phyloP scores from a whole-genome alignment of 2,329 filamentous ascomycete genomes.

The Ascochyta viciae-villosae region DNA sequence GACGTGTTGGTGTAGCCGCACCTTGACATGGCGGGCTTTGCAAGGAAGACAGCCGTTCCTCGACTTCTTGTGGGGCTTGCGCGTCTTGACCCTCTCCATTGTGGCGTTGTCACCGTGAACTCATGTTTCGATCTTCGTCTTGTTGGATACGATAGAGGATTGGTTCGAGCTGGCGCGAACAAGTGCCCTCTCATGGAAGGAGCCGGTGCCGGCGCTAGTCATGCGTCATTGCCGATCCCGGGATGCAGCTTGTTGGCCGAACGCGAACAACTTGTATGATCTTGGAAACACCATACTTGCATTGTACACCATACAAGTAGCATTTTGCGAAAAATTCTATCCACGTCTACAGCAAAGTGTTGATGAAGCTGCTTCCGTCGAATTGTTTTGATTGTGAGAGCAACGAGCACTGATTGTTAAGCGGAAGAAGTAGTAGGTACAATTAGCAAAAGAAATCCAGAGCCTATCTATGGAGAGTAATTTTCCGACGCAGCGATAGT shows the following conservation, averaged over 20 bases:
- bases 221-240: conserved; percentile 6
- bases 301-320: background rate
- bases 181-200: conserved; percentile 5
- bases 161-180: conserved; percentile 14
- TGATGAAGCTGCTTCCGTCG: background rate
- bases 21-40: conserved; percentile 41
- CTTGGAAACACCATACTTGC: background rate
- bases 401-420: no score
- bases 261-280: background rate
- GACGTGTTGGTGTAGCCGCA: conserved; percentile 11
- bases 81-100: conserved; percentile 36
- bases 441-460: background rate
- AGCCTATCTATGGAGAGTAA: background rate
- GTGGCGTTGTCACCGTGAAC: conserved; percentile 10
- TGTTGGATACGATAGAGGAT: conserved; percentile 5
- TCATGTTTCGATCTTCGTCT: conserved; percentile 6
- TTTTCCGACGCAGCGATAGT: background rate
- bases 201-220: conserved; percentile 13
- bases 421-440: no score
- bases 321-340: no score
- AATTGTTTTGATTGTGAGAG: background rate
- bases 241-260: background rate
- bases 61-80: conserved; percentile 41
- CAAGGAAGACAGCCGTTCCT: conserved; percentile 40
- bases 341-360: no score